Evolutionary conservation across 768 basidiomycete species (phyloP).

Genomic region (Amylocystis lapponica): DNA sequence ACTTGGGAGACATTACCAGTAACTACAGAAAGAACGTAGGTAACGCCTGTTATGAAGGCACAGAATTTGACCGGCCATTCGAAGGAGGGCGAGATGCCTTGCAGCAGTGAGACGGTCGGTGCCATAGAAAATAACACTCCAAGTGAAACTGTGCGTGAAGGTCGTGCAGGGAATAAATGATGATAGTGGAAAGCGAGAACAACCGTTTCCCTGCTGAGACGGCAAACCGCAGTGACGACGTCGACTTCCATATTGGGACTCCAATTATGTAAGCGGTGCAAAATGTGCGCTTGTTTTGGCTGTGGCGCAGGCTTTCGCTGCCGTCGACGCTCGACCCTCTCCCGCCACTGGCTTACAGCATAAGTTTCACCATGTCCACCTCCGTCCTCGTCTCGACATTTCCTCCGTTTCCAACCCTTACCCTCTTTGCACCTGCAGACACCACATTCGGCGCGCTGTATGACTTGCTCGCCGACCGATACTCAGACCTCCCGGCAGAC

Average conservation of each 20-base stretch:
- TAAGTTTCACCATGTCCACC: slow-evolving; percentile 42
- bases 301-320: too few species aligned
- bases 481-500: slow-evolving; percentile 41
- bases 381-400: slow-evolving; percentile 56
- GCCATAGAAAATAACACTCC: too few species aligned
- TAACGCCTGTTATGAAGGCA: slow-evolving; percentile 35
- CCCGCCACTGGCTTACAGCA: too few species aligned
- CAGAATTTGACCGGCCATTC: slow-evolving; percentile 64
- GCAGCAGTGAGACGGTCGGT: not conserved
- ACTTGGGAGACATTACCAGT: slow-evolving; percentile 85
- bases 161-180: too few species aligned
- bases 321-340: too few species aligned
- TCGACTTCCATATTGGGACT: too few species aligned
- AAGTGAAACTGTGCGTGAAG: too few species aligned
- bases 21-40: slow-evolving; percentile 57
- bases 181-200: too few species aligned
- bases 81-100: slow-evolving; percentile 20
- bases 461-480: slow-evolving; percentile 38
- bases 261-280: too few species aligned
- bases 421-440: slow-evolving; percentile 38
- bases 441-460: slow-evolving; percentile 38
- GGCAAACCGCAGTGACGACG: too few species aligned
- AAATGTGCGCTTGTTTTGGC: too few species aligned
- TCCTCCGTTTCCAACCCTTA: slow-evolving; percentile 52
- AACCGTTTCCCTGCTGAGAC: too few species aligned